Conservation (phyloP, 1,284 basidiomycete species). For the Cutaneotrichosporon dermatis region DNA sequence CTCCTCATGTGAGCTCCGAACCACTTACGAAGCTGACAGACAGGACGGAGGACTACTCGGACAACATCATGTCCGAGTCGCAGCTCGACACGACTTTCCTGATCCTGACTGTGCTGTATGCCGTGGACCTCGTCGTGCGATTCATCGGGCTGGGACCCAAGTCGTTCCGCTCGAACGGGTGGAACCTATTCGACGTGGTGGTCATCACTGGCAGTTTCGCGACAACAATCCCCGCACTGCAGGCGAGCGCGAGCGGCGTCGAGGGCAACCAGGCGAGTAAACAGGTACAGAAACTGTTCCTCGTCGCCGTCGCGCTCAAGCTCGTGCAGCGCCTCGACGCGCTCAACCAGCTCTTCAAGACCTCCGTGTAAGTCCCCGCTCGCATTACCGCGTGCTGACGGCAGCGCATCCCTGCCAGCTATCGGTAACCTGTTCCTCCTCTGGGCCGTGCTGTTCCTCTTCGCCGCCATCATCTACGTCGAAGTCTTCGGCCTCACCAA, state of each 20-base stretch:
- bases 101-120: constrained; percentile 66
- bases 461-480: constrained; percentile 83
- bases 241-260: constrained; percentile 41
- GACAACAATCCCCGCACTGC: constrained; percentile 73
- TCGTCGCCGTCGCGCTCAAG: constrained; percentile 90
- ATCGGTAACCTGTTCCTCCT: constrained; percentile 81
- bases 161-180: constrained; percentile 83
- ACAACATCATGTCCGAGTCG: constrained; percentile 57
- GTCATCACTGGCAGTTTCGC: constrained; percentile 77
- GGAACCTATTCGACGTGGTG: constrained; percentile 87
- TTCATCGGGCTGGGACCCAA: constrained; percentile 78
- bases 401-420: constrained; percentile 76
- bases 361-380: constrained; percentile 67
- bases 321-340: constrained; percentile 84
- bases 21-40: constrained; percentile 15
- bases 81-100: constrained; percentile 76
- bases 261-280: constrained; percentile 35
- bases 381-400: background rate
- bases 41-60: constrained; percentile 76
- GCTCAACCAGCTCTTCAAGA: constrained; percentile 95
- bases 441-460: constrained; percentile 88
- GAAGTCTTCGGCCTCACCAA: constrained; percentile 93
- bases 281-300: constrained; percentile 90
- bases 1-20: constrained; percentile 66
- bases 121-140: constrained; percentile 72